Conservation (phyloP, 2,329 filamentous ascomycete species). For the Escovopsis sp. region DNA sequence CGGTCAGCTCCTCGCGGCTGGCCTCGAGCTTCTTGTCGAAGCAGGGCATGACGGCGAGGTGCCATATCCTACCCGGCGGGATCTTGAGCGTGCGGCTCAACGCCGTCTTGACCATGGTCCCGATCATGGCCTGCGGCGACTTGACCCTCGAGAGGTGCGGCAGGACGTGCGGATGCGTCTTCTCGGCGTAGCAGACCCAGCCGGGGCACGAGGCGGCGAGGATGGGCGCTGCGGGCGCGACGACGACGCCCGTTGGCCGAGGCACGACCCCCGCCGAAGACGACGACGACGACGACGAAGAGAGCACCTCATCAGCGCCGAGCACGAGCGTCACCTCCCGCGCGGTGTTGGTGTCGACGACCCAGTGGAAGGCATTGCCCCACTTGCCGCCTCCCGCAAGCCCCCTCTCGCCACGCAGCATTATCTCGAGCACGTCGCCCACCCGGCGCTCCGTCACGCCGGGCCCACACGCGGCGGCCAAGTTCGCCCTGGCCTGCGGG, state of each 20-base stretch:
- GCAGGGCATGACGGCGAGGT: slow-evolving; percentile 92
- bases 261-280: too few species aligned
- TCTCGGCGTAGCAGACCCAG: slow-evolving; percentile 98
- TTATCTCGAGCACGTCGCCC: slow-evolving; percentile 66
- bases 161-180: slow-evolving; percentile 87
- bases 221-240: slow-evolving; percentile 36
- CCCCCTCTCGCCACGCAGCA: slow-evolving; percentile 54
- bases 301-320: slow-evolving; percentile 55
- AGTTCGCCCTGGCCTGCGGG: slow-evolving; percentile 75
- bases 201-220: slow-evolving; percentile 87
- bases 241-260: slow-evolving; percentile 9
- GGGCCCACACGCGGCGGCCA: slow-evolving; percentile 69
- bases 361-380: slow-evolving; percentile 70
- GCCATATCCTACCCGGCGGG: slow-evolving; percentile 72
- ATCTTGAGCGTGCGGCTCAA: slow-evolving; percentile 60
- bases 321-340: slow-evolving; percentile 72
- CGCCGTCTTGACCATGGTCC: slow-evolving; percentile 77
- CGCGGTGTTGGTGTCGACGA: slow-evolving; percentile 76
- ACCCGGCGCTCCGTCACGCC: slow-evolving; percentile 57
- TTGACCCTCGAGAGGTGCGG: slow-evolving; percentile 84
- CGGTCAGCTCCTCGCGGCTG: slow-evolving; percentile 80
- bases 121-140: slow-evolving; percentile 82
- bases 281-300: slow-evolving; percentile 1
- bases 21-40: slow-evolving; percentile 99
- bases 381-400: slow-evolving; percentile 54